These are phyloP conservation scores for Metschnikowia cubensis DNA, from an alignment of 805 yeast genomes.

Conservation along the genomic window DNA sequence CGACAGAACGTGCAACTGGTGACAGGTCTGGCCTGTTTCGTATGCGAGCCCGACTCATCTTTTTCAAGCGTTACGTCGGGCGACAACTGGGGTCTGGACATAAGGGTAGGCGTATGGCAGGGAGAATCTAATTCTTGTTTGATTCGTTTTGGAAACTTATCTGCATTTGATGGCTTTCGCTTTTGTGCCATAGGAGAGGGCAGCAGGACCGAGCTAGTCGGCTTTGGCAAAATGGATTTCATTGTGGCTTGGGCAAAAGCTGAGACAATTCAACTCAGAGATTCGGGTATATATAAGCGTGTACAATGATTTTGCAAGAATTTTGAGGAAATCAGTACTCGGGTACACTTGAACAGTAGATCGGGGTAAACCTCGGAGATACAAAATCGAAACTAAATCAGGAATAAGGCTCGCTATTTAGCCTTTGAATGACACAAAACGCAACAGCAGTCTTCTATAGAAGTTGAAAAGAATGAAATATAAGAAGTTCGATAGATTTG, in stretches of 20 bases:
- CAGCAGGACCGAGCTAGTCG: conserved; percentile 19
- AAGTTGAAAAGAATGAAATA: neutral
- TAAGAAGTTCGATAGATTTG: too few species aligned
- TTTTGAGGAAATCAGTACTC: neutral
- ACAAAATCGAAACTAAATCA: neutral
- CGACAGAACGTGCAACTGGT: conserved; percentile 93
- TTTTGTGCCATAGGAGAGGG: conserved; percentile 16
- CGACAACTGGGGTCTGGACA: conserved; percentile 5
- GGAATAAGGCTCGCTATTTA: neutral
- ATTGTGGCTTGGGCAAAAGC: conserved; percentile 10
- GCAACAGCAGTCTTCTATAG: neutral
- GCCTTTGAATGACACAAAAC: neutral
- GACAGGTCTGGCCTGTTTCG: conserved; percentile 60
- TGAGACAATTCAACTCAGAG: neutral
- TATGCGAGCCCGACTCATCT: conserved; percentile 5
- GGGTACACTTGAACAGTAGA: neutral
- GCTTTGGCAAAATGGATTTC: conserved; percentile 43
- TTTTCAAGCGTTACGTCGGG: neutral
- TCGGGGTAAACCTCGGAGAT: neutral
- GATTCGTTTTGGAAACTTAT: conserved; percentile 11
- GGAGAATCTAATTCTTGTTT: conserved; percentile 9
- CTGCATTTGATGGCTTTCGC: conserved; percentile 16
- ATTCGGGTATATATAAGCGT: neutral
- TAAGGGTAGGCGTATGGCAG: conserved; percentile 2
- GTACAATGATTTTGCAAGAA: neutral